phyloP scores from a whole-genome alignment of 1,139 yeast genomes.

The Ogataea hybrid region DNA sequence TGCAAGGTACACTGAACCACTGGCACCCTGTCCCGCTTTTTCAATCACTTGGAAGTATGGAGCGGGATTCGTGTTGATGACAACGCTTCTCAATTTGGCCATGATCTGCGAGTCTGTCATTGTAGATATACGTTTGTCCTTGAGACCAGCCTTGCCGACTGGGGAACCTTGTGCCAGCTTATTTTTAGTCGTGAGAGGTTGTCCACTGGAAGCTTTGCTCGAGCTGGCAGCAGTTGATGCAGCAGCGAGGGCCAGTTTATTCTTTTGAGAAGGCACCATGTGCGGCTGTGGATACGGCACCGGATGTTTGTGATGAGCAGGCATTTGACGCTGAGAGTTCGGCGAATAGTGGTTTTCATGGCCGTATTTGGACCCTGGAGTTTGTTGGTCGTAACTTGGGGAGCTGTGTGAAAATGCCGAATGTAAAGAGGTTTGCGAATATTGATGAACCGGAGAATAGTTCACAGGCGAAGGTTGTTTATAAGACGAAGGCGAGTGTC shows the following conservation, averaged over 20 bases:
- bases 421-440: constrained; percentile 5
- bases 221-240: constrained; percentile 29
- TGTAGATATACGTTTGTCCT: constrained; percentile 62
- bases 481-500: constrained; percentile 4
- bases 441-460: background rate
- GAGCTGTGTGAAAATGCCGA: constrained; percentile 6
- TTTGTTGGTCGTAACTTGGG: constrained; percentile 9
- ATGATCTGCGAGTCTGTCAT: constrained; percentile 85
- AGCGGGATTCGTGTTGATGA: constrained; percentile 78
- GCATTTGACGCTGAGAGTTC: constrained; percentile 22
- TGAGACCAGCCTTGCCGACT: constrained; percentile 34
- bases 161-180: constrained; percentile 13
- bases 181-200: constrained; percentile 18
- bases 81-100: constrained; percentile 81
- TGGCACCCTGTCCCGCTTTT: constrained; percentile 99
- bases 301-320: constrained; percentile 11
- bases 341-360: constrained; percentile 18
- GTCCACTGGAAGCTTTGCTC: constrained; percentile 16
- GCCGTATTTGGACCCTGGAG: constrained; percentile 8
- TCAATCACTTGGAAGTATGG: constrained; percentile 83
- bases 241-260: constrained; percentile 28
- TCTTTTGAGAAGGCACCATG: constrained; percentile 12
- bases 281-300: constrained; percentile 16
- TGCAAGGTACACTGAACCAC: constrained; percentile 93
- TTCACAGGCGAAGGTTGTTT: constrained; percentile 5